These are phyloP conservation scores for Pulicaria dysenterica DNA, from an alignment of 129 eudicot genomes.

Conservation along the genomic window DNA sequence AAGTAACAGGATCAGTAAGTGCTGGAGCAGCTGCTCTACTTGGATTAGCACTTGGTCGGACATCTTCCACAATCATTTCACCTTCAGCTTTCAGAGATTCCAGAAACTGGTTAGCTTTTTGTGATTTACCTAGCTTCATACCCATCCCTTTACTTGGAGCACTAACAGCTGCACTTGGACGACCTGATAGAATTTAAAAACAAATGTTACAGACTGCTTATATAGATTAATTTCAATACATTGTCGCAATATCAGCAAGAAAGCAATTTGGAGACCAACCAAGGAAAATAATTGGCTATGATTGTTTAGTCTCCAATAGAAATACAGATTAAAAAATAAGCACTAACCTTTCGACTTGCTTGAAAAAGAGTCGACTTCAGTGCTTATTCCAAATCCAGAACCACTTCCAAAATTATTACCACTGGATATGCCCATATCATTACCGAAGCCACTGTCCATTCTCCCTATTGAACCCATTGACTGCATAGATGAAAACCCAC, in stretches of 20 bases:
- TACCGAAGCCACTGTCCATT: slow-evolving; percentile 64
- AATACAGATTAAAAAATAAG: background rate
- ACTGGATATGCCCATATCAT: slow-evolving; percentile 52
- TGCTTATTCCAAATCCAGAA: slow-evolving; percentile 69
- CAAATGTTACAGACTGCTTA: background rate
- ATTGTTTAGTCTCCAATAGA: background rate
- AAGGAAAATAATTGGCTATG: background rate
- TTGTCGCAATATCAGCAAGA: background rate
- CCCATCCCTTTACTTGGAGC: slow-evolving; percentile 87
- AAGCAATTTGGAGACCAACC: background rate
- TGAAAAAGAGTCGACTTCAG: slow-evolving; percentile 71
- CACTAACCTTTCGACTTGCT: slow-evolving; percentile 81
- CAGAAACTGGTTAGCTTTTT: slow-evolving; percentile 67
- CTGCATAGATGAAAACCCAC: slow-evolving; percentile 66
- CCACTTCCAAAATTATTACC: slow-evolving; percentile 79
- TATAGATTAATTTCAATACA: background rate
- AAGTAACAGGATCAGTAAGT: slow-evolving; percentile 86
- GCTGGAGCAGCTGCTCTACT: slow-evolving; percentile 72
- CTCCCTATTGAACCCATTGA: slow-evolving; percentile 70
- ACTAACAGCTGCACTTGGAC: slow-evolving; percentile 59
- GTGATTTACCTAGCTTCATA: slow-evolving; percentile 79
- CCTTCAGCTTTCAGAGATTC: slow-evolving; percentile 95
- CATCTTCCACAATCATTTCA: slow-evolving; percentile 89
- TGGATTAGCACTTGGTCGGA: slow-evolving; percentile 65
- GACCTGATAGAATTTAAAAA: slow-evolving; percentile 43